Base-by-base conservation (phyloP, 2,329 filamentous ascomycete genomes). In the Sporothrix pallida region DNA sequence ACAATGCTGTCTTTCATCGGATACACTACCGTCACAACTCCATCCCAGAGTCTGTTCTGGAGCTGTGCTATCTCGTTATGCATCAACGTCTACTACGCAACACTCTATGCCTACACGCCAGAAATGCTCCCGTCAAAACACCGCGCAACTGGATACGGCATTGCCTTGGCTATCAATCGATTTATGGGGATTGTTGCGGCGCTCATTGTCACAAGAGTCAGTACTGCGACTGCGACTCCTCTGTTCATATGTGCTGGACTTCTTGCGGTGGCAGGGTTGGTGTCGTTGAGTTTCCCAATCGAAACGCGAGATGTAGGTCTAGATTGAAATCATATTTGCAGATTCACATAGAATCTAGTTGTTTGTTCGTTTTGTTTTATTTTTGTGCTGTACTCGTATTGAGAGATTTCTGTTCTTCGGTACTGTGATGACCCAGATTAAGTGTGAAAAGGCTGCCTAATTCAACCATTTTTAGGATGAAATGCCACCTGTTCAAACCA, bases 41-140 rank as follows among this genome's bases (percentile, higher is more conserved):
- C 12, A 8, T 26, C 26, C 12, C 56, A 60, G 5, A 42, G 56
- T 37, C 26, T 37, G 7, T 37, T 37, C 8, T 60, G 56, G 26
- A 60, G 56, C 7, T 60, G 56, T 9, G 26, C 26, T 15, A 60
- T 60, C 4, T 60, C 56, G 13, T 26, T 60, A 6, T 60, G 56
- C 26, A 60, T 60, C 56, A 60, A 60, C 9, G 26, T 60, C 5
- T 60, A 60, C 26, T 60, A 60, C n/a, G 56, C 26, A 26, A 60
- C 26, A 5, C 56, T 60, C 13, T 60, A 60, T 15, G 56, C 56
- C 4, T 60, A 60, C 56, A 60, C 56, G 1, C 56, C 56, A 7
- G 56, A 60, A 26, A 26, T 60, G 26, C 56, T 60, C 9, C 56
- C 56, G 13, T 6, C 56, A 2, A 13, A 12, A 2, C 56, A 60